Conservation (phyloP, 495 filamentous ascomycete genomes). For the Zalerion maritima region DNA sequence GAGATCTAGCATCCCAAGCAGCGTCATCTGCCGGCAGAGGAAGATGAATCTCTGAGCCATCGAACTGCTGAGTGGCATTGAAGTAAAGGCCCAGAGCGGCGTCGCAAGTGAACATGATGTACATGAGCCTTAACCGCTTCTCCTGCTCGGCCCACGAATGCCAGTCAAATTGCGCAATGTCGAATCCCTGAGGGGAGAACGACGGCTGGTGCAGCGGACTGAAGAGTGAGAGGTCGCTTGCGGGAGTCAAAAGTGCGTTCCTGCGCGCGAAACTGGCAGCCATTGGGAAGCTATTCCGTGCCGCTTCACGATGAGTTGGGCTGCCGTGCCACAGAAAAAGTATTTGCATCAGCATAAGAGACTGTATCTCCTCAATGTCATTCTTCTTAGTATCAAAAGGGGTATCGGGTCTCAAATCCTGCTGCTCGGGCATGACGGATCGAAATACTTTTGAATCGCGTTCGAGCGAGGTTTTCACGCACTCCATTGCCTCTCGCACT, state of each 20-base stretch:
- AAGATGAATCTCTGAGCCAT: slow-evolving; percentile 39
- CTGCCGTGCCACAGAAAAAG: slow-evolving; percentile 51
- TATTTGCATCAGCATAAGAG: slow-evolving; percentile 38
- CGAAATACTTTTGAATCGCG: slow-evolving; percentile 32
- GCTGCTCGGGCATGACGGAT: slow-evolving; percentile 16
- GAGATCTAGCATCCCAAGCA: slow-evolving; percentile 44
- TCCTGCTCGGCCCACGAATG: slow-evolving; percentile 51
- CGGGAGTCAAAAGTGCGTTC: slow-evolving; percentile 34
- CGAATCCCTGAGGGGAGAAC: slow-evolving; percentile 19
- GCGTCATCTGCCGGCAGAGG: slow-evolving; percentile 52
- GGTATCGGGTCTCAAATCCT: slow-evolving; percentile 16
- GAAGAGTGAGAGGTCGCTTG: slow-evolving; percentile 15
- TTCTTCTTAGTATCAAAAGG: slow-evolving; percentile 15
- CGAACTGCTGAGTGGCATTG: slow-evolving; percentile 42
- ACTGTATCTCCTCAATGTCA: slow-evolving; percentile 46
- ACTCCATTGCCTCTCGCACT: slow-evolving; percentile 45
- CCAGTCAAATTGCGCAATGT: slow-evolving; percentile 39
- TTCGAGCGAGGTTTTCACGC: slow-evolving; percentile 33
- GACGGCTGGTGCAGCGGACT: slow-evolving; percentile 32
- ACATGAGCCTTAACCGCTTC: slow-evolving; percentile 45
- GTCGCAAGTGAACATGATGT: slow-evolving; percentile 42
- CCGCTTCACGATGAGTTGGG: slow-evolving; percentile 37
- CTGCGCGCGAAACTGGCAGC: slow-evolving; percentile 36
- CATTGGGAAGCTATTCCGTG: slow-evolving; percentile 35
- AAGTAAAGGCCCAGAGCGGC: slow-evolving; percentile 48